Evolutionary conservation across 305 asterid genomes (phyloP), one percentile per base, ranked within the genome.

Genomic region (Fraxinus paxiana): DNA sequence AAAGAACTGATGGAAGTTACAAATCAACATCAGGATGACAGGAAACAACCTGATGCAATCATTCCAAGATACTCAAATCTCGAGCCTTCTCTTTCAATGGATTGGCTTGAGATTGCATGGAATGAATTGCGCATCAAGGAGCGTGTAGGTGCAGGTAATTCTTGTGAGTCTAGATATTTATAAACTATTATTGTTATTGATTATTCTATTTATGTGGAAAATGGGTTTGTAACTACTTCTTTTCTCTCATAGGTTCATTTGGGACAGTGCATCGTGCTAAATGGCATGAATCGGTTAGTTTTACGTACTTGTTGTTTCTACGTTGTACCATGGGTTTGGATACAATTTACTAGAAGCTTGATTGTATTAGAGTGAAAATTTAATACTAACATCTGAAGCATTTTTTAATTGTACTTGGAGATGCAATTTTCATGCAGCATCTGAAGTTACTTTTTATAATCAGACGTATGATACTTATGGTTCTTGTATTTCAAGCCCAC

Each of bases 241-340:
- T 81, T 70, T 35, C 51, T 34, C 70, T 80, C 30, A 75, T 85
- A 96, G 99, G 99, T 80, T 96, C 99, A 73, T 96, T 96, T 87
- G 99, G 99, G 85, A 94, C 98, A 22, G 99, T 96, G 83, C 94
- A 96, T 88, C 97, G 99, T 78, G 99, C 99, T 81, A 98, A 96
- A 77, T 96, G 99, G 99, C 96, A 94, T 87, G 99, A 97, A 83
- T 94, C 96, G 83, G 98, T 94, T 43, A 88, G 99, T 89, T 31
- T 82, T 54, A 41, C 77, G 56, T 76, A 26, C 72, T 78, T 78
- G 46, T 79, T 81, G 82, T 43, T 67, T 81, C 84, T 80, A 59
- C 12, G 30, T 59, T 59, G 26, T 20, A 59, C 69, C 63, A 8
- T 6, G 4, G 69, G 69, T 17, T 59, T 59, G 12, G 10, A 59